Percentiles rank a stretch among this genome's conserved stretches.
Evolutionary conservation across 2,329 filamentous ascomycete genomes (phyloP).

Genomic region (Ophiosphaerella korrae): DNA sequence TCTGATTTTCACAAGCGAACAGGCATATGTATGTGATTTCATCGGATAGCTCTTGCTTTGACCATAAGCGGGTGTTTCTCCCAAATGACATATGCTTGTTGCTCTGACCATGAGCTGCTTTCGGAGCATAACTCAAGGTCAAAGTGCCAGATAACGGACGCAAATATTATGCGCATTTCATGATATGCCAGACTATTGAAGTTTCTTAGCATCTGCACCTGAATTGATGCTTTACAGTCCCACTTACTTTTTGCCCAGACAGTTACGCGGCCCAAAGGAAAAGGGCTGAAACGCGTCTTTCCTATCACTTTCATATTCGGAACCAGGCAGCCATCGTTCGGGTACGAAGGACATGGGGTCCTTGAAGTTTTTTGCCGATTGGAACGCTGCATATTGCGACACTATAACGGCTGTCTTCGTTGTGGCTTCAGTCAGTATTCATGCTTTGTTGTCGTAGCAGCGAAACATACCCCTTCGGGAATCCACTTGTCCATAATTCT

Average conservation of each 20-base stretch:
- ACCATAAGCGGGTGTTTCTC: neutral
- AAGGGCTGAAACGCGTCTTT: conserved; percentile 20
- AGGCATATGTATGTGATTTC: no score
- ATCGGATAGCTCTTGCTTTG: neutral
- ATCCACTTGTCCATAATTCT: conserved; percentile 2
- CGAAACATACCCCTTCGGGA: neutral
- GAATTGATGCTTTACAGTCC: neutral
- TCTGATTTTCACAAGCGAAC: no score
- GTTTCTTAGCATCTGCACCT: neutral
- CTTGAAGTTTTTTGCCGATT: conserved; percentile 24
- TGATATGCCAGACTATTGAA: neutral
- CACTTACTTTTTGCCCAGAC: conserved; percentile 19
- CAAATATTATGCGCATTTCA: neutral
- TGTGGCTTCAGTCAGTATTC: neutral
- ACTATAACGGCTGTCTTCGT: conserved; percentile 4
- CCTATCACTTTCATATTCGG: neutral
- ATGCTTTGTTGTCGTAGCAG: neutral
- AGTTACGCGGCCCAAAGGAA: conserved; percentile 19
- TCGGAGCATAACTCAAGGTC: neutral
- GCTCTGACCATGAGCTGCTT: neutral
- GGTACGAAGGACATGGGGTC: conserved; percentile 28
- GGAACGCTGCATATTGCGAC: conserved; percentile 23
- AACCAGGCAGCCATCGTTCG: conserved; percentile 30
- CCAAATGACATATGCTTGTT: neutral
- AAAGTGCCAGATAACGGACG: neutral